These are phyloP conservation scores for Thuja plicata DNA, from an alignment of 83 land plant species.

Conservation along the genomic window DNA sequence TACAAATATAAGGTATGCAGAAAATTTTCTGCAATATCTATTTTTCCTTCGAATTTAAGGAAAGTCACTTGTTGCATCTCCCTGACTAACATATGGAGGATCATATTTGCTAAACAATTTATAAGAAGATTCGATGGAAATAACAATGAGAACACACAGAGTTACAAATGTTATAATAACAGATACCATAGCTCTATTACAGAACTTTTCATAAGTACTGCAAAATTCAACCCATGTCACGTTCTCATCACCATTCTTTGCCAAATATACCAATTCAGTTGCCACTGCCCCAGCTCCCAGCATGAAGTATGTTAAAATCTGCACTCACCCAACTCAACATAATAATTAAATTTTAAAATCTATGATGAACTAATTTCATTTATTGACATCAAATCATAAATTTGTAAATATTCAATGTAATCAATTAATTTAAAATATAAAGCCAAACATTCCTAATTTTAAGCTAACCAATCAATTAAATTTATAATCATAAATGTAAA, in stretches of 20 bases:
- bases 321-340: neutral
- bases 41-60: neutral
- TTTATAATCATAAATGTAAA: no score
- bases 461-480: no score
- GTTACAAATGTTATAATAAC: slow-evolving; percentile 45
- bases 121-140: slow-evolving; percentile 56
- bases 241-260: slow-evolving; percentile 48
- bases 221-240: slow-evolving; percentile 59
- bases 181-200: slow-evolving; percentile 40
- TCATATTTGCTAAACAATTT: slow-evolving; percentile 57
- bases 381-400: no score
- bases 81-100: slow-evolving; percentile 25
- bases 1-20: no score
- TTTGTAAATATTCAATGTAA: neutral
- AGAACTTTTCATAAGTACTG: slow-evolving; percentile 35
- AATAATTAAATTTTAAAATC: neutral
- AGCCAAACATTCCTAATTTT: no score
- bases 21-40: no score
- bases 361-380: no score
- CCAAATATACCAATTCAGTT: slow-evolving; percentile 57
- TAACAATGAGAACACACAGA: slow-evolving; percentile 33
- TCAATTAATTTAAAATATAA: no score
- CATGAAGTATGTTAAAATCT: slow-evolving; percentile 57
- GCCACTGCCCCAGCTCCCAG: slow-evolving; percentile 55
- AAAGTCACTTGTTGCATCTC: neutral